A percentile compares a stretch with the other conserved stretches of the same genome.
Conservation (phyloP, 805 yeast genomes). For the Myxozyma neotropica region DNA sequence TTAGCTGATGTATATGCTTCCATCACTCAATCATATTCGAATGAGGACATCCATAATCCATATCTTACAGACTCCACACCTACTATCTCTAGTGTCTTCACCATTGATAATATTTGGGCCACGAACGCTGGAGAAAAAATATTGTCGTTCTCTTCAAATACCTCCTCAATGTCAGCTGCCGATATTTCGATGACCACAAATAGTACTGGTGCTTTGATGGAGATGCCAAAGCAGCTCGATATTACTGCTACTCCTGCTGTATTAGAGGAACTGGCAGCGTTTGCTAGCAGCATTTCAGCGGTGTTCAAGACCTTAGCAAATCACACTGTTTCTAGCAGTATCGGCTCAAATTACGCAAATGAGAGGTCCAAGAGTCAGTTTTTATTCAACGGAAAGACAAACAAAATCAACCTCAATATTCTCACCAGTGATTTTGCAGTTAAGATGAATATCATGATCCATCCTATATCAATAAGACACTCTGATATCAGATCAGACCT, state of each 20-base stretch:
- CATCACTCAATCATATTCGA: constrained; percentile 17
- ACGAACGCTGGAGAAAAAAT: constrained; percentile 1
- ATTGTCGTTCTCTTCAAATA: constrained; percentile 7
- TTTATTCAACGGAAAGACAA: constrained; percentile 5
- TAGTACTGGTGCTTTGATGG: not conserved
- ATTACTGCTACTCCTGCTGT: constrained; percentile 6
- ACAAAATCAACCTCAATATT: not conserved
- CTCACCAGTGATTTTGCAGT: not conserved
- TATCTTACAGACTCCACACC: constrained; percentile 11
- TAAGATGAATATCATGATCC: not conserved
- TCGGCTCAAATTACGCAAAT: not conserved
- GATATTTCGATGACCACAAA: constrained; percentile 13
- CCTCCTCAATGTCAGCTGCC: constrained; percentile 1
- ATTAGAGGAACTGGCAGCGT: constrained; percentile 12
- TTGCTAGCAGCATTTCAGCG: not conserved
- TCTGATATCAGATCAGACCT: constrained; percentile 2
- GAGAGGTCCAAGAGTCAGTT: not conserved
- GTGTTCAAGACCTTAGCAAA: not conserved
- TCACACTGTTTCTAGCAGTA: not conserved
- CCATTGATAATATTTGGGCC: constrained; percentile 17
- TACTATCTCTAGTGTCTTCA: constrained; percentile 9
- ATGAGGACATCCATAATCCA: constrained; percentile 17
- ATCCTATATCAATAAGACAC: constrained; percentile 5
- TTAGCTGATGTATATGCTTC: constrained; percentile 14
- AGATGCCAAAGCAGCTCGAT: constrained; percentile 13